phyloP scores from a whole-genome alignment of 2,329 filamentous ascomycete species.

The Cadophora gregata region DNA sequence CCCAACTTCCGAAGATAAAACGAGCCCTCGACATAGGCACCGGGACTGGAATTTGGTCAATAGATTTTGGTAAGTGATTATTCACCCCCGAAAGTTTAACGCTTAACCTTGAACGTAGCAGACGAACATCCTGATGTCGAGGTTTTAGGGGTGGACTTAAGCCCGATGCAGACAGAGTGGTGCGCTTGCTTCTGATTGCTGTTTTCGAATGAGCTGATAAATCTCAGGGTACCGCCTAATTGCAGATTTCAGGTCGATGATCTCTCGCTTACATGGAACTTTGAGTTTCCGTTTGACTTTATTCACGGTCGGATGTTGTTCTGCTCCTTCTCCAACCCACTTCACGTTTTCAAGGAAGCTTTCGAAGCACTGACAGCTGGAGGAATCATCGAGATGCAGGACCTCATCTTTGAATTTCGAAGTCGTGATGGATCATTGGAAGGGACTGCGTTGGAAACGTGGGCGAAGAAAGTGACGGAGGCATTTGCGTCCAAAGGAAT shows the following conservation, averaged over 20 bases:
- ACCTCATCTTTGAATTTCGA: conserved; percentile 17
- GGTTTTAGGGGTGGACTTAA: conserved; percentile 14
- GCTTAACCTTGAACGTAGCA: conserved; percentile 10
- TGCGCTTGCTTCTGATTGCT: not conserved
- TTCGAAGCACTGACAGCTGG: conserved; percentile 16
- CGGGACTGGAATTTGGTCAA: conserved; percentile 18
- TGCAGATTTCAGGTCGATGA: conserved; percentile 14
- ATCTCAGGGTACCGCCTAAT: conserved; percentile 13
- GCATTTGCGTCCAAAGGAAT: conserved; percentile 15
- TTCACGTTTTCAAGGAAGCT: conserved; percentile 14
- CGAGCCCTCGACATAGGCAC: conserved; percentile 18
- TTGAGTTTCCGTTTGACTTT: conserved; percentile 15
- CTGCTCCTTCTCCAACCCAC: conserved; percentile 13
- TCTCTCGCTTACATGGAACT: conserved; percentile 15
- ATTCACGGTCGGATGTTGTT: conserved; percentile 19
- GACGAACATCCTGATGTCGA: not conserved
- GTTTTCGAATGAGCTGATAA: conserved; percentile 10
- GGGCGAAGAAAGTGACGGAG: conserved; percentile 10
- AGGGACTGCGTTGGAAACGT: conserved; percentile 1
- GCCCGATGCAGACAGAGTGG: not conserved
- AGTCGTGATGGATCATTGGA: conserved; percentile 3
- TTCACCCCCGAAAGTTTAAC: not conserved
- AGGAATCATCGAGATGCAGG: conserved; percentile 18
- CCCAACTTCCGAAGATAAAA: not conserved
- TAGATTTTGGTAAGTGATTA: not conserved